Percentiles rank a stretch among this genome's conserved stretches.
Evolutionary conservation across 2,329 filamentous ascomycete genomes (phyloP).

Genomic region (Stagonosporopsis vannaccii): DNA sequence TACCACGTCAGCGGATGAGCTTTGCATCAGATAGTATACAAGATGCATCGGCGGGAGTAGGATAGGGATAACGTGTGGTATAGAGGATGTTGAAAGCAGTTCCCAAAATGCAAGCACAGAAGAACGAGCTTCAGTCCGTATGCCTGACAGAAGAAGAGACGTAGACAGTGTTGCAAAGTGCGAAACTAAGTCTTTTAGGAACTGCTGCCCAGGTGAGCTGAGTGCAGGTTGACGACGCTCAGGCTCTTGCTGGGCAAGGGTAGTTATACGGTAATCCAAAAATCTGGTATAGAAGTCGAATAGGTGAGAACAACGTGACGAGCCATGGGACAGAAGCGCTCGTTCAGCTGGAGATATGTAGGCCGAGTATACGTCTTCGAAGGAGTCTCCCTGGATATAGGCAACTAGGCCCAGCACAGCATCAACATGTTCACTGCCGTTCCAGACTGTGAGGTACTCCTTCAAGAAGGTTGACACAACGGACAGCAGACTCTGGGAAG

Average conservation of each 20-base stretch:
- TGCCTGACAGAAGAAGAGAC: constrained; percentile 37
- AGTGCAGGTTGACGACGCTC: constrained; percentile 15
- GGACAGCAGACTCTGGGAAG: constrained; percentile 40
- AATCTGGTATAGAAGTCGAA: constrained; percentile 73
- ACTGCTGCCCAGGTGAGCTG: constrained; percentile 52
- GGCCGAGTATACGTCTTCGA: constrained; percentile 53
- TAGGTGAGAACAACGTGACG: constrained; percentile 64
- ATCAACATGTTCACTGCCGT: constrained; percentile 42
- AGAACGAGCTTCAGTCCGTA: constrained; percentile 57
- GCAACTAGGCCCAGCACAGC: constrained; percentile 61
- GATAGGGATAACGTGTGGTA: constrained; percentile 62
- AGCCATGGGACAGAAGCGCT: constrained; percentile 46
- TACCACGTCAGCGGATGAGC: constrained; percentile 66
- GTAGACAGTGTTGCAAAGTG: constrained; percentile 44
- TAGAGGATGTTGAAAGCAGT: constrained; percentile 56
- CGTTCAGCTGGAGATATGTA: constrained; percentile 53
- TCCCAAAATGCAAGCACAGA: constrained; percentile 72
- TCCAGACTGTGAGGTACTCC: constrained; percentile 48
- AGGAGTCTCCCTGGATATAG: constrained; percentile 56
- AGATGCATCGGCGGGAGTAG: constrained; percentile 71
- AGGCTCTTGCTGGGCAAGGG: constrained; percentile 38
- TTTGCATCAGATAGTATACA: constrained; percentile 76
- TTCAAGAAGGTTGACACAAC: constrained; percentile 43
- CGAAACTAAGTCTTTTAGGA: constrained; percentile 39
- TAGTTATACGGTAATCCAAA: constrained; percentile 62